Evolutionary conservation across 306 rosid species (phyloP).

Genomic region (Astragalus glycyphyllos): DNA sequence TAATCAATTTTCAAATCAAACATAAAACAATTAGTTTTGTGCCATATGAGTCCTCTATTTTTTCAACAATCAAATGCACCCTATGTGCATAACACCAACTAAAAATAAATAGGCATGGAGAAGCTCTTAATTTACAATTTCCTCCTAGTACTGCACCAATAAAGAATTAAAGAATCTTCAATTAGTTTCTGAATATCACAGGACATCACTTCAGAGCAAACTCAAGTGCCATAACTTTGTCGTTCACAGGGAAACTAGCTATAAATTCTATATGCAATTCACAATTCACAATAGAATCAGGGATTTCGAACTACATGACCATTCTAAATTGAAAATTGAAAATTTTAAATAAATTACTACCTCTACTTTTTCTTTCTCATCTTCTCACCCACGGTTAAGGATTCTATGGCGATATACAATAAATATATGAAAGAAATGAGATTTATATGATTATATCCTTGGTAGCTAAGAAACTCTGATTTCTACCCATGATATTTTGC

Average conservation of each 20-base stretch:
- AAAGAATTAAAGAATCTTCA: conserved; percentile 9
- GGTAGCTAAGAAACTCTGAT: conserved; percentile 12
- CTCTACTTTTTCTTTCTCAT: conserved; percentile 13
- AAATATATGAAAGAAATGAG: conserved; percentile 30
- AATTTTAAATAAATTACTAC: conserved; percentile 23
- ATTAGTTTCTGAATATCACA: conserved; percentile 28
- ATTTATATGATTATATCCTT: not conserved
- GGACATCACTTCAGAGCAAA: conserved; percentile 5
- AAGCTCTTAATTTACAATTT: not conserved
- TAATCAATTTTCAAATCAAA: too few species aligned
- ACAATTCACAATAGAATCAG: conserved; percentile 36
- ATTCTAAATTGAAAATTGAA: not conserved
- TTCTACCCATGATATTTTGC: conserved; percentile 1
- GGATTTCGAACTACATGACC: conserved; percentile 31
- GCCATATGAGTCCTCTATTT: too few species aligned
- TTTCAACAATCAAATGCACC: too few species aligned
- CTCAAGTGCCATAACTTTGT: conserved; percentile 15
- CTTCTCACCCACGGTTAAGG: conserved; percentile 5
- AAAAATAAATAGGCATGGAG: too few species aligned
- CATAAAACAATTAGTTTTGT: too few species aligned
- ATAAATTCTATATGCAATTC: conserved; percentile 30
- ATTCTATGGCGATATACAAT: conserved; percentile 36
- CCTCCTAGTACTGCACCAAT: not conserved
- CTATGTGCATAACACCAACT: too few species aligned
- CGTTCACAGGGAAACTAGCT: not conserved